These are phyloP conservation scores for Spathaspora sp. DNA, from an alignment of 1,139 yeast genomes.

Conservation along the genomic window DNA sequence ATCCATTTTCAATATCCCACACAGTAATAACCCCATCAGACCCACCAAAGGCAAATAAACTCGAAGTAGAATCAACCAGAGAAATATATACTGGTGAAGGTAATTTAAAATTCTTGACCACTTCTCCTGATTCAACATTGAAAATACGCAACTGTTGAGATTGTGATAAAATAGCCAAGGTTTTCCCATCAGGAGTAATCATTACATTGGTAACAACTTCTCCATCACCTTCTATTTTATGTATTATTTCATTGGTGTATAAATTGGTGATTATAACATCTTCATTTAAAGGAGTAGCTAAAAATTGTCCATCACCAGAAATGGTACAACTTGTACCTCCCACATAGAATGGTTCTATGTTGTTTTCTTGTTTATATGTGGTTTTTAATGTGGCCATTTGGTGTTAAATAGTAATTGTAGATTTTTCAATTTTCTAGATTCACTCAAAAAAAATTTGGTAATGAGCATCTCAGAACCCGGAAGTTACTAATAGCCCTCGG, in stretches of 20 bases:
- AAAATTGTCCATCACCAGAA: constrained; percentile 58
- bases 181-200: constrained; percentile 72
- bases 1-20: constrained; percentile 90
- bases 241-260: constrained; percentile 54
- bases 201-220: constrained; percentile 75
- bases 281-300: constrained; percentile 82
- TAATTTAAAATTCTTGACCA: constrained; percentile 55
- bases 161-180: constrained; percentile 74
- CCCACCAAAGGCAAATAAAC: constrained; percentile 90
- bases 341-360: constrained; percentile 70
- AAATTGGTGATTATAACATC: constrained; percentile 72
- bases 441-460: not conserved
- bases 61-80: constrained; percentile 74
- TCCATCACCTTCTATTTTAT: constrained; percentile 79
- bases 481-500: not conserved
- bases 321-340: constrained; percentile 80
- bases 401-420: not conserved
- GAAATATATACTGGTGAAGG: constrained; percentile 83
- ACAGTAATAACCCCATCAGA: constrained; percentile 92
- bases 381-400: constrained; percentile 30
- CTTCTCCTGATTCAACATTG: constrained; percentile 44
- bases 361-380: constrained; percentile 29
- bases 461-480: not conserved
- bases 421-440: not conserved
- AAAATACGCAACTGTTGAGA: constrained; percentile 79